Base-by-base conservation (phyloP, 2,329 filamentous ascomycete species). In the Fusarium dimerum region DNA sequence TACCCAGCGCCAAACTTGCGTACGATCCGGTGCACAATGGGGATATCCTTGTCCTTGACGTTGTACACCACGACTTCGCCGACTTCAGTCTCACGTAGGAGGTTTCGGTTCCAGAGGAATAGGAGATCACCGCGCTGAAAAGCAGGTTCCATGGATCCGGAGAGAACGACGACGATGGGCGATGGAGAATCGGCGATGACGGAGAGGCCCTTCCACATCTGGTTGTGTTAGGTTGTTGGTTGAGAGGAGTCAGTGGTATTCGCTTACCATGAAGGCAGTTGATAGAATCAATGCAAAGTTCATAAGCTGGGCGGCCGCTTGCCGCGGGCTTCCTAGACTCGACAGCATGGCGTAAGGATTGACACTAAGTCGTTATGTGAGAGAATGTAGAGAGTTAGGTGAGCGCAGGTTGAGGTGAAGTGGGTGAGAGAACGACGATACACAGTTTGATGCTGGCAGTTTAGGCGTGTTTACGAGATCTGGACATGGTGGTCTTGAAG, bases 1-100 rank as follows among this genome's bases (percentile, higher is more conserved):
- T 67, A 82, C 77, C 84, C 84, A 30, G 66, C 65, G 18, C 85
- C 84, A 68, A 86, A 87, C 68, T 85, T 86, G 74, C 92, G 84
- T 49, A 97, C 88, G 10, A 97, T 83, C 46, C 94, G 81, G 76
- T 99, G 94, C 61, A 99, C 94, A 73, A 99, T 99, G 30, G 94
- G 94, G 59, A 99, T 97, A 61, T 96, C 90, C 79, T 97, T 99
- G 52, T 88, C 92, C 70, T 85, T 83, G 48, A 96, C 89, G 68
- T 96, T 96, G 74, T 85, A 85, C 10, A 85, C 82, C 9, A 85
- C 82, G n/a, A 85, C 69, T 60, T 82, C 79, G 55, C 79, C 79
- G 15, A 83, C 79, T 41, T 76, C 76, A 2, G 80, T 82, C 58
- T 84, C 81, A 48, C 74, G 70, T n/a, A 78, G 43, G 6, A 84